These are phyloP conservation scores for Pseudogymnoascus sp. DNA, from an alignment of 2,329 filamentous ascomycete genomes.

Conservation along the genomic window DNA sequence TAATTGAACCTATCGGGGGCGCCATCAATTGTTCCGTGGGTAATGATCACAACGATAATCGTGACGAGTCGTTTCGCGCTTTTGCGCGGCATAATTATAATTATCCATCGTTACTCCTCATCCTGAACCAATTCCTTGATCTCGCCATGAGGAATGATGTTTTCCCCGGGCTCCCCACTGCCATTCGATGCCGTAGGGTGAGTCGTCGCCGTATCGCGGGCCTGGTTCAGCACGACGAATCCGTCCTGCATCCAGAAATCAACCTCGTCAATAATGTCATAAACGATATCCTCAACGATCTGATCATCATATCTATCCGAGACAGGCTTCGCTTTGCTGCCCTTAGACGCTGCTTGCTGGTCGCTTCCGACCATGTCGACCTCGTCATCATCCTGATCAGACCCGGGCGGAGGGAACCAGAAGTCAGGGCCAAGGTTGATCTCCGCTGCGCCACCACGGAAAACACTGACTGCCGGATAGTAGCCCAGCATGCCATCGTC, in stretches of 20 bases:
- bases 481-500: conserved; percentile 96
- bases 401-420: conserved; percentile 70
- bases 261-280: conserved; percentile 89
- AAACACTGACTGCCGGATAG: conserved; percentile 87
- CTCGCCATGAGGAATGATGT: conserved; percentile 35
- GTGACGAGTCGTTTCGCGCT: neutral
- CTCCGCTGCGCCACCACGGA: conserved; percentile 82
- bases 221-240: conserved; percentile 30
- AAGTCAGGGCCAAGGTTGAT: conserved; percentile 92
- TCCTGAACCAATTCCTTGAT: conserved; percentile 61
- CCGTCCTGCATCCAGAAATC: conserved; percentile 76
- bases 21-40: neutral
- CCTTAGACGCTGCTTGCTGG: conserved; percentile 23
- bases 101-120: conserved; percentile 32
- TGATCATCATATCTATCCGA: conserved; percentile 82
- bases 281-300: conserved; percentile 87
- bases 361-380: conserved; percentile 40
- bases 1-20: conserved; percentile 1
- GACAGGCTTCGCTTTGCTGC: conserved; percentile 46
- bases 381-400: conserved; percentile 35
- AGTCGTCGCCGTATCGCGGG: neutral
- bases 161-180: conserved; percentile 35
- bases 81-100: neutral
- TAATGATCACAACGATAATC: neutral
- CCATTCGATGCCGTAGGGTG: conserved; percentile 19